Base-by-base conservation (phyloP, 192 early-diverging fungal genomes). In the Gryganskiella cystojenkinii region DNA sequence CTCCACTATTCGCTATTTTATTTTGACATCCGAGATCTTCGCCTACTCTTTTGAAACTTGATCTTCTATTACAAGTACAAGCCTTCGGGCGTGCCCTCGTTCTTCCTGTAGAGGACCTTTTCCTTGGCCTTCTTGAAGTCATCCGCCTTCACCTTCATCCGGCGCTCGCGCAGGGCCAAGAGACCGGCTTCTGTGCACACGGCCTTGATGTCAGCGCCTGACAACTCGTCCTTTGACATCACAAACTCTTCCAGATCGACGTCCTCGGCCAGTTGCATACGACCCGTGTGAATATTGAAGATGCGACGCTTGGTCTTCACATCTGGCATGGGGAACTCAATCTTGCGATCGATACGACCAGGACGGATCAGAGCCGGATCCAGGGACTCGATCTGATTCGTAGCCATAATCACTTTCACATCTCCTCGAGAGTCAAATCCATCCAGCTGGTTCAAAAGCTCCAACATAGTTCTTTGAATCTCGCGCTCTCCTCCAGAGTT, bases 321-420 rank as follows among this genome's bases (percentile, higher is more conserved):
- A 73, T 99, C 96, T 19, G 98, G 98, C 69, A 95, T 79, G 19
- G 98, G 96, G 90, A 99, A 99, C 78, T 99, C 98, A 64, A 99
- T 99, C 89, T 99, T 99, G 60, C 98, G 90, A 79, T 99, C 98
- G 73, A 99, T 95, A 84, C 98, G 96, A 43, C 95, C 88, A 10
- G 98, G 97, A 62, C 98, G 93, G 71, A 99, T 94, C 71, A 99
- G 84, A 0, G 98, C 98, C 5, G 98, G 97, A 71, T 99, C 98
- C 40, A 99, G 78, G n/a, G 93, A 91, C 65, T 99, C 98, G 58
- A 96, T 96, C 64, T 94, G 90, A 84, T 99, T 99, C 19, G 98
- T 99, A 4, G 98, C 98, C 97, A 98, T 98, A 67, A 99, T 96
- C 22, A 99, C 98, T 85, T 99, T 99, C 72, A 99, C 95, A 73